Conservation (phyloP, 1,284 basidiomycete species). For the Ganoderma lucidum region DNA sequence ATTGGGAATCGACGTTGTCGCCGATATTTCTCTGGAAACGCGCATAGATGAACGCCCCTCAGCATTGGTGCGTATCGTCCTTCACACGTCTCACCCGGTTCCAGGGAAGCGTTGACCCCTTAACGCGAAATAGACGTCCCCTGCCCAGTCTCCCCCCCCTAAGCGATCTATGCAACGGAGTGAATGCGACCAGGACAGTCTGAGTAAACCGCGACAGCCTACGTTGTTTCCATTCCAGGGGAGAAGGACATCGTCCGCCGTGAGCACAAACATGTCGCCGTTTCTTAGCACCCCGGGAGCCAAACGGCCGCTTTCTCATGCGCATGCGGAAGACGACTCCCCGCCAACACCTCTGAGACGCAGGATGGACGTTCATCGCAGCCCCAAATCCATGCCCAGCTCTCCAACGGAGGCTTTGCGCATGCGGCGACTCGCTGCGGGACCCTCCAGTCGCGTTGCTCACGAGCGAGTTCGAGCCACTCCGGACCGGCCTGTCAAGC, state of each 20-base stretch:
- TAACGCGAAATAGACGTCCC: slow-evolving; percentile 10
- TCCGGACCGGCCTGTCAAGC: slow-evolving; percentile 25
- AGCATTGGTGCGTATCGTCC: slow-evolving; percentile 12
- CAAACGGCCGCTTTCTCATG: slow-evolving; percentile 1
- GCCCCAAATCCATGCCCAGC: slow-evolving; percentile 18
- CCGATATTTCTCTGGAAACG: slow-evolving; percentile 27
- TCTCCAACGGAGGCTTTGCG: slow-evolving; percentile 25
- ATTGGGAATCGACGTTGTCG: slow-evolving; percentile 23
- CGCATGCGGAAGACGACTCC: background rate
- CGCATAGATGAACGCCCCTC: slow-evolving; percentile 16
- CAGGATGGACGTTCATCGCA: background rate
- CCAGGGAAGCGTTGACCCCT: background rate
- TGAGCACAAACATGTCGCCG: background rate
- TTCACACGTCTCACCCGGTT: background rate
- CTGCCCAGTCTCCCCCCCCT: slow-evolving; percentile 7
- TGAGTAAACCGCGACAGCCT: background rate
- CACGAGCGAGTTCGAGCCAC: slow-evolving; percentile 19
- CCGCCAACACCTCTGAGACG: background rate
- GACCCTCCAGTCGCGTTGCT: slow-evolving; percentile 20
- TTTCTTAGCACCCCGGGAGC: background rate
- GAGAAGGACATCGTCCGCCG: background rate
- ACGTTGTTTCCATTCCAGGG: slow-evolving; percentile 1
- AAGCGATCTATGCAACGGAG: background rate
- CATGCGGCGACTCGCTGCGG: slow-evolving; percentile 12
- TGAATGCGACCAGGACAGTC: background rate